Evolutionary conservation across 331 rosid genomes (phyloP).

Genomic region (Pyracantha coccinea): DNA sequence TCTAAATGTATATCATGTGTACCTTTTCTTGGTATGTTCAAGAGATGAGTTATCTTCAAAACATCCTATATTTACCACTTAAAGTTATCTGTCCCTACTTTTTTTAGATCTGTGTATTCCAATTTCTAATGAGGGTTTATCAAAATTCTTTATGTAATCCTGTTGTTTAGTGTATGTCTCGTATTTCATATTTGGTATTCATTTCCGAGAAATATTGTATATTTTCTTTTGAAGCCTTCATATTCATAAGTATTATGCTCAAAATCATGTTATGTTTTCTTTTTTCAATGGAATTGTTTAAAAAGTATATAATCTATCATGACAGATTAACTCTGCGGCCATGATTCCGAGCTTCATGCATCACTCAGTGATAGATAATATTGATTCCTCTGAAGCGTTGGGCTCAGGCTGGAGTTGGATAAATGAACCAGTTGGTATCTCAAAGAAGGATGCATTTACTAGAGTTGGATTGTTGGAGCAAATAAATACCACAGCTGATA

Average conservation of each 20-base stretch:
- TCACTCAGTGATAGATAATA: slow-evolving; percentile 40
- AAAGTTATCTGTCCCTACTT: not conserved
- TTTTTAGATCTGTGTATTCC: not conserved
- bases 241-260: not conserved
- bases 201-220: not conserved
- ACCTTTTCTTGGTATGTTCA: not conserved
- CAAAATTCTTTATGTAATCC: not conserved
- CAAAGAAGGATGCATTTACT: slow-evolving; percentile 60
- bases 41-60: not conserved
- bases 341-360: slow-evolving; percentile 45
- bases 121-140: not conserved
- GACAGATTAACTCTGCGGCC: slow-evolving; percentile 69
- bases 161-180: not conserved
- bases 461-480: slow-evolving; percentile 75
- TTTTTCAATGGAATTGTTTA: not conserved
- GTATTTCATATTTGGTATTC: not conserved
- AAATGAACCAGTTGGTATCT: slow-evolving; percentile 79
- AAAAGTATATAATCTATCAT: slow-evolving; percentile 1
- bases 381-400: slow-evolving; percentile 39
- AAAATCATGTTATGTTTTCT: not conserved
- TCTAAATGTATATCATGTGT: not conserved
- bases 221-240: not conserved
- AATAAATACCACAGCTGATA: slow-evolving; percentile 86
- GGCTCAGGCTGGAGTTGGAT: slow-evolving; percentile 79
- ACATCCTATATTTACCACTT: not conserved